Evolutionary conservation across 371 early-diverging fungal species (phyloP).

Genomic region (Zancudomyces culisetae): DNA sequence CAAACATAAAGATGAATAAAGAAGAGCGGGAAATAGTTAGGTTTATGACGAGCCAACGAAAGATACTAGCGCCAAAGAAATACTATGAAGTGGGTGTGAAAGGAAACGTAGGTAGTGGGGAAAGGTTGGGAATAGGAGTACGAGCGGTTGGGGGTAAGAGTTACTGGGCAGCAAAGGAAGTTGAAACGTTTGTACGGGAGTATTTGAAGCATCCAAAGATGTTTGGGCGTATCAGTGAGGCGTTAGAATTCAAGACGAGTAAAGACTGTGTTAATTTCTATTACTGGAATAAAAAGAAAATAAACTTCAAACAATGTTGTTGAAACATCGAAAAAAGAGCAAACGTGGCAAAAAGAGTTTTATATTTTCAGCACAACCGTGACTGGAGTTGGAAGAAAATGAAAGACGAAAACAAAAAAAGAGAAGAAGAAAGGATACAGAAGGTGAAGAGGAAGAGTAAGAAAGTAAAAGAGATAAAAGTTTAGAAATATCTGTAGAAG

Average conservation of each 20-base stretch:
- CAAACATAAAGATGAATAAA: slow-evolving; percentile 48
- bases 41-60: slow-evolving; percentile 40
- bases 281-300: slow-evolving; percentile 73
- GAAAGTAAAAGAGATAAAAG: not conserved
- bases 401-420: slow-evolving; percentile 14
- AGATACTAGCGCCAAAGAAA: slow-evolving; percentile 37
- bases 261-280: slow-evolving; percentile 76
- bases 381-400: slow-evolving; percentile 16
- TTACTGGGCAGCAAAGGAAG: slow-evolving; percentile 65
- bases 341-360: not conserved
- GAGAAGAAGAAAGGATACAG: slow-evolving; percentile 6
- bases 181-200: slow-evolving; percentile 48
- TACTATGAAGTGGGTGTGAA: slow-evolving; percentile 24
- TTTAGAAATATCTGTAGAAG: not conserved
- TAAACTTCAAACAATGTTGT: slow-evolving; percentile 50
- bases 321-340: slow-evolving; percentile 8
- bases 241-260: slow-evolving; percentile 55
- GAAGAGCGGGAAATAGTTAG: slow-evolving; percentile 32
- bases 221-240: slow-evolving; percentile 67
- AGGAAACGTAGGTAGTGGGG: not conserved
- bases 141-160: slow-evolving; percentile 19
- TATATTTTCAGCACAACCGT: not conserved
- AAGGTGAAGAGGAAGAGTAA: slow-evolving; percentile 13
- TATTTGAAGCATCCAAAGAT: slow-evolving; percentile 73
- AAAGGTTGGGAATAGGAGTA: slow-evolving; percentile 3